phyloP scores from a whole-genome alignment of 176 grass and related monocot species.

The Tillandsia leiboldiana region DNA sequence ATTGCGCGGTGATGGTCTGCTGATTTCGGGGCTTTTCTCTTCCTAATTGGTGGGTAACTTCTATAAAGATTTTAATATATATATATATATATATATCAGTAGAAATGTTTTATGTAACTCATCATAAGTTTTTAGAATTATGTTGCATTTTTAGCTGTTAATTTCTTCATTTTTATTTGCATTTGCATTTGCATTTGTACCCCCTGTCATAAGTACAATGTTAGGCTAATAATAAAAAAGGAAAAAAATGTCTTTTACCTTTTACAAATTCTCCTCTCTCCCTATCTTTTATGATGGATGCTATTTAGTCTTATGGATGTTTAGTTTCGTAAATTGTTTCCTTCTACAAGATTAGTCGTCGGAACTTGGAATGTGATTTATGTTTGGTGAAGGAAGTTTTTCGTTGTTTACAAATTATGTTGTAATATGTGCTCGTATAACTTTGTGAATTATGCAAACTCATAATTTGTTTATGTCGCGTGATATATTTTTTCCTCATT shows the following conservation, averaged over 20 bases:
- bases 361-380: too few relatives aligned
- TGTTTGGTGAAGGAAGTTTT: too few relatives aligned
- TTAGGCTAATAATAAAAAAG: not conserved
- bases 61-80: conserved; percentile 9
- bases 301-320: too few relatives aligned
- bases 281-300: not conserved
- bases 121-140: conserved; percentile 36
- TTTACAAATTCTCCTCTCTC: not conserved
- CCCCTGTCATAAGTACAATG: not conserved
- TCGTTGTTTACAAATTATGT: too few relatives aligned
- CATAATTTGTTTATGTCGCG: too few relatives aligned
- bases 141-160: conserved; percentile 27
- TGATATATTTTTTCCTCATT: too few relatives aligned
- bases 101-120: conserved; percentile 50
- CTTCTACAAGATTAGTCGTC: too few relatives aligned
- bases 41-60: conserved; percentile 25
- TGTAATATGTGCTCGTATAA: too few relatives aligned
- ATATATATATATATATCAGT: too few relatives aligned
- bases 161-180: conserved; percentile 44
- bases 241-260: not conserved
- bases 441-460: too few relatives aligned
- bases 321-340: too few relatives aligned
- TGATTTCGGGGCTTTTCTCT: conserved; percentile 44
- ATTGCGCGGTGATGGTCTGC: conserved; percentile 96
- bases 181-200: not conserved